Evolutionary conservation across 805 yeast species (phyloP).

Genomic region (Candida peoriensis): DNA sequence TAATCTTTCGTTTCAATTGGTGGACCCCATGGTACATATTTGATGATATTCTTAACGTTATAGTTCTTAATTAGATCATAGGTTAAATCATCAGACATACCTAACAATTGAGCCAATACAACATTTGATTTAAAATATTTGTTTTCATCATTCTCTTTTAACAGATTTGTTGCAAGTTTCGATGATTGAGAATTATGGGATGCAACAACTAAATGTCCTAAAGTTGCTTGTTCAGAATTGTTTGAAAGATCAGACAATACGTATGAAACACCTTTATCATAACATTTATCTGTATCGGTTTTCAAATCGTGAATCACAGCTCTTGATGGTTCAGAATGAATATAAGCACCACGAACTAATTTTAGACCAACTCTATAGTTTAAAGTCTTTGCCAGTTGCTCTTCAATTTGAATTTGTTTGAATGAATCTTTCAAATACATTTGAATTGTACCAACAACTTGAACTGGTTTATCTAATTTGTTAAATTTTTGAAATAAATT

Average conservation of each 20-base stretch:
- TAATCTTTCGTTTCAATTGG: slow-evolving; percentile 91
- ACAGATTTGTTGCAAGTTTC: slow-evolving; percentile 54
- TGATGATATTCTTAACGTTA: slow-evolving; percentile 70
- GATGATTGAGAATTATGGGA: slow-evolving; percentile 85
- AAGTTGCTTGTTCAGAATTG: slow-evolving; percentile 40
- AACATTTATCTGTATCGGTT: slow-evolving; percentile 72
- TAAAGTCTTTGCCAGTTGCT: slow-evolving; percentile 52
- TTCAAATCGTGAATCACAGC: slow-evolving; percentile 70
- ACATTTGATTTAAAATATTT: slow-evolving; percentile 48
- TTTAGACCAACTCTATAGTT: slow-evolving; percentile 78
- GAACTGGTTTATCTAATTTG: slow-evolving; percentile 47
- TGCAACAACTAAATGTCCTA: slow-evolving; percentile 84
- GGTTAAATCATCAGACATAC: slow-evolving; percentile 93
- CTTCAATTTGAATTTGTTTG: slow-evolving; percentile 56
- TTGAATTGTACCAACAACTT: slow-evolving; percentile 88
- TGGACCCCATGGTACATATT: slow-evolving; percentile 98
- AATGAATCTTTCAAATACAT: slow-evolving; percentile 78
- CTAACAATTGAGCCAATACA: slow-evolving; percentile 84
- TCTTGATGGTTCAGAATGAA: slow-evolving; percentile 82
- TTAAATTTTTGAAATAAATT: slow-evolving; percentile 71
- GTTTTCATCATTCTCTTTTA: slow-evolving; percentile 32
- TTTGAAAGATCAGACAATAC: slow-evolving; percentile 47
- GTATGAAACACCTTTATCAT: slow-evolving; percentile 61
- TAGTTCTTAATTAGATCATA: slow-evolving; percentile 63
- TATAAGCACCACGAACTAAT: slow-evolving; percentile 92